Base-by-base conservation (phyloP, 306 rosid genomes). In the Castanea crenata region DNA sequence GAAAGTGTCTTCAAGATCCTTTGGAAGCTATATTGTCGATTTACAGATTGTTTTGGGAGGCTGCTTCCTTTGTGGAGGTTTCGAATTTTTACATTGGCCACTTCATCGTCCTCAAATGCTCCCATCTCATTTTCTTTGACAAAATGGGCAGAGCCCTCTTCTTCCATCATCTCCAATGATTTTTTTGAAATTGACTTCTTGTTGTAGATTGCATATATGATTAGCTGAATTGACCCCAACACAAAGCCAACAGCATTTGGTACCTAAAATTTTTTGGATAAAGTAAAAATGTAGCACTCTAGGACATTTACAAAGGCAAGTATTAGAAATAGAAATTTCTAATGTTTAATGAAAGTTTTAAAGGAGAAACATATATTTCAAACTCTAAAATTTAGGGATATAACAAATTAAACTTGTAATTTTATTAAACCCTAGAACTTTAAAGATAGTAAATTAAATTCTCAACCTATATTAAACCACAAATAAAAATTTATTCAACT, bases 241-340 rank as follows among this genome's bases (percentile, higher is more conserved):
- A 71, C 18, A 14, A 87, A 65, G 44, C 93, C 93, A 49, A 83
- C 41, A 32, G 69, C 80, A 51, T 85, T 89, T 41, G 91, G 89
- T 32, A 89, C 62, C 93, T 89, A 78, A 71, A 59, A 32, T 58
- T 13, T 16, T 49, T 49, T 49, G 16, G 4, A 49, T 49, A 49
- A 49, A 49, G 14, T 49, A 49, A 2, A 49, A 10, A 12, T 49
- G 3, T 49, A 49, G 54, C 54, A 49, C 54, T 3, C 14, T 49
- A 15, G 15, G 54, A 49, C 15, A 49, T 49, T 49, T 49, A 49
- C 54, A 12, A 49, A 12, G 1, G 54, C 54, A 3, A 2, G 54
- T 49, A 49, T 49, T 3, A 49, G 15, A 49, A 49, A 49, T 10
- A 10, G 54, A 49, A 49, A 49, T 49, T 10, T 41, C 46, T 41